These are phyloP conservation scores for Hanseniaspora vineae DNA, from an alignment of 805 yeast genomes.

Conservation along the genomic window DNA sequence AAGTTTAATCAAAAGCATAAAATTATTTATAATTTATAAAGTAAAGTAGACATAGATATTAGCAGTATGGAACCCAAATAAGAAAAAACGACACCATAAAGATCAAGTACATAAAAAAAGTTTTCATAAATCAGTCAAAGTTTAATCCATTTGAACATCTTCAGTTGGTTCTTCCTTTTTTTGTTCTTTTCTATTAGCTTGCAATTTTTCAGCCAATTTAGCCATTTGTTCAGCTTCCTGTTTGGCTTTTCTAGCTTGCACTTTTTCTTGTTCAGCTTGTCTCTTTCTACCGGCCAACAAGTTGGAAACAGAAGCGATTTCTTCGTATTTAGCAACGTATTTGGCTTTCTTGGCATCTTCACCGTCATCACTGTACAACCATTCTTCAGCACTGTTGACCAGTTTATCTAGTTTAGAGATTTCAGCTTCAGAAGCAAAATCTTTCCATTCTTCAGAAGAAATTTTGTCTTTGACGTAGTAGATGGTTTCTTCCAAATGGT, in stretches of 20 bases:
- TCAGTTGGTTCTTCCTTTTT: conserved; percentile 25
- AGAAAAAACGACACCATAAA: not conserved
- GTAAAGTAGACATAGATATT: no score
- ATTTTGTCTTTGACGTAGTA: conserved; percentile 94
- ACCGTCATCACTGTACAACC: conserved; percentile 91
- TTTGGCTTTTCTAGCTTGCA: conserved; percentile 75
- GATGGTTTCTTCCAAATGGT: conserved; percentile 95
- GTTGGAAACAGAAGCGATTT: conserved; percentile 89
- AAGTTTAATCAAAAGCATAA: no score
- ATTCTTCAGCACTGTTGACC: conserved; percentile 83
- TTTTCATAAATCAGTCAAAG: conserved; percentile 7
- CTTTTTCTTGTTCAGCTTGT: conserved; percentile 90
- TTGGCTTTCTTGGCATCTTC: conserved; percentile 92
- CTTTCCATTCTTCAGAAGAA: conserved; percentile 55
- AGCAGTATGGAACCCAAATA: not conserved
- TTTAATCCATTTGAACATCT: conserved; percentile 27
- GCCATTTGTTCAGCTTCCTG: conserved; percentile 78
- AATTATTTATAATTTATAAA: no score
- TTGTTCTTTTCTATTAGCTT: conserved; percentile 13
- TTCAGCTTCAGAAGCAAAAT: conserved; percentile 84
- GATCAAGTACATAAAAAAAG: not conserved
- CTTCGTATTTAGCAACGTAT: conserved; percentile 96
- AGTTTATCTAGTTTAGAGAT: conserved; percentile 62
- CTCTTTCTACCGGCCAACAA: conserved; percentile 89
- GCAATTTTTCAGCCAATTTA: conserved; percentile 67